These are phyloP conservation scores for Raffaelea ambrosiae DNA, from an alignment of 2,329 filamentous ascomycete species.

Conservation along the genomic window DNA sequence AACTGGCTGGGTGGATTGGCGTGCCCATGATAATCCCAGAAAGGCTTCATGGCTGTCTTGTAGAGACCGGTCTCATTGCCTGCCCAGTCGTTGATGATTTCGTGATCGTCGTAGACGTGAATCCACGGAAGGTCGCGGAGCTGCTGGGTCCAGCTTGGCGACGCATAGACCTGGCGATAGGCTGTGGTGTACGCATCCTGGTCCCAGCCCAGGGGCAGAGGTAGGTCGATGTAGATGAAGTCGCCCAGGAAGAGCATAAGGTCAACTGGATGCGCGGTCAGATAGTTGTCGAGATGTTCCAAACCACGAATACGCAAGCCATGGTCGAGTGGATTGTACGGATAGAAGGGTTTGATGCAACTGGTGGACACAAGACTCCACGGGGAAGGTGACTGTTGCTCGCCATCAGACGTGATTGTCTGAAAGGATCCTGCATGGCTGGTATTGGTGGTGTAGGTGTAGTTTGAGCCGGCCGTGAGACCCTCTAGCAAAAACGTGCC, in stretches of 20 bases:
- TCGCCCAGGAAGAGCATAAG: conserved; percentile 75
- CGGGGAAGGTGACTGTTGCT: neutral
- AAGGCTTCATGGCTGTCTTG: conserved; percentile 70
- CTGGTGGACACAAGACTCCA: conserved; percentile 65
- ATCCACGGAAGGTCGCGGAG: conserved; percentile 82
- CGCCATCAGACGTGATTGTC: neutral
- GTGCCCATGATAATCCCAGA: conserved; percentile 72
- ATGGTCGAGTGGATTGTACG: conserved; percentile 77
- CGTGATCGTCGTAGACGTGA: conserved; percentile 91
- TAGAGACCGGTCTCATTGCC: conserved; percentile 74
- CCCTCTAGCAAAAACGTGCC: neutral
- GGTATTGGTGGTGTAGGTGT: neutral
- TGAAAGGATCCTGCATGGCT: neutral
- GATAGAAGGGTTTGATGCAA: conserved; percentile 84
- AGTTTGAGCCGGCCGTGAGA: neutral
- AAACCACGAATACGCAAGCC: conserved; percentile 75
- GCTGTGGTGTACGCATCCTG: conserved; percentile 74
- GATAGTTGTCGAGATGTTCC: conserved; percentile 58
- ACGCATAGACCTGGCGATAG: conserved; percentile 88
- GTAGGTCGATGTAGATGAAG: conserved; percentile 87
- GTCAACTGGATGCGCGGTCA: conserved; percentile 63
- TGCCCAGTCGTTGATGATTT: conserved; percentile 90
- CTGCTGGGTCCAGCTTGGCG: conserved; percentile 75
- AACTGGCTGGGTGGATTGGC: conserved; percentile 65
- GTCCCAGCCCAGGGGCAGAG: conserved; percentile 63